Evolutionary conservation across 805 yeast species (phyloP).

Genomic region (Wickerhamomyces tratensis): DNA sequence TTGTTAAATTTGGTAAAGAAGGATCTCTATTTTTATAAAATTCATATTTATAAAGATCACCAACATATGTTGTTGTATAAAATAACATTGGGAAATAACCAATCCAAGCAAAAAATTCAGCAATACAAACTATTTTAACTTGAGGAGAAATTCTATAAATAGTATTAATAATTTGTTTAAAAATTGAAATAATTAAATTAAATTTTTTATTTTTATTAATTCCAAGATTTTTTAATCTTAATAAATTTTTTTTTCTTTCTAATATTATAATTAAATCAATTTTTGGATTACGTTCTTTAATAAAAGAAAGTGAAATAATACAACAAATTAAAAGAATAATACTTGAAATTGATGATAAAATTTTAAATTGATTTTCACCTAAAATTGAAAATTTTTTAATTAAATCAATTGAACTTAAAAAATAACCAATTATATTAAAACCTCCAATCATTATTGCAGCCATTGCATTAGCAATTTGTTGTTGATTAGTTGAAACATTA

Average conservation of each 20-base stretch:
- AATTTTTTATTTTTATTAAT: no score
- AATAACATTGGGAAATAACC: slow-evolving; percentile 60
- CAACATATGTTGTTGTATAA: slow-evolving; percentile 57
- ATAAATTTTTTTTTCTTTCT: slow-evolving; percentile 26
- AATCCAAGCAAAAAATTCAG: slow-evolving; percentile 59
- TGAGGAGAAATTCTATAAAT: slow-evolving; percentile 36
- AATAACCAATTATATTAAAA: slow-evolving; percentile 49
- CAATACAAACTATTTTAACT: slow-evolving; percentile 39
- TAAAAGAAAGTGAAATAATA: slow-evolving; percentile 15
- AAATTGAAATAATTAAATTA: no score
- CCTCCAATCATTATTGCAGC: slow-evolving; percentile 55
- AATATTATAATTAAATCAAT: slow-evolving; percentile 27
- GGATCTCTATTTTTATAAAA: slow-evolving; percentile 24
- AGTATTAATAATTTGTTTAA: slow-evolving; percentile 26
- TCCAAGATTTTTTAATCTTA: slow-evolving; percentile 25
- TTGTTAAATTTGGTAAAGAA: slow-evolving; percentile 24
- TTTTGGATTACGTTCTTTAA: slow-evolving; percentile 41
- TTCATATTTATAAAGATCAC: slow-evolving; percentile 41
- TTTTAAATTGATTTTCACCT: slow-evolving; percentile 43
- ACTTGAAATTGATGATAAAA: slow-evolving; percentile 33
- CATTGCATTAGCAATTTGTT: slow-evolving; percentile 54
- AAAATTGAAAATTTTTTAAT: slow-evolving; percentile 25
- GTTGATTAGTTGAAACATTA: slow-evolving; percentile 46
- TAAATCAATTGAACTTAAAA: slow-evolving; percentile 39
- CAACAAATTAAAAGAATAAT: slow-evolving; percentile 31